phyloP scores from a whole-genome alignment of 2,329 filamentous ascomycete genomes.

The Aspergillus sp. region DNA sequence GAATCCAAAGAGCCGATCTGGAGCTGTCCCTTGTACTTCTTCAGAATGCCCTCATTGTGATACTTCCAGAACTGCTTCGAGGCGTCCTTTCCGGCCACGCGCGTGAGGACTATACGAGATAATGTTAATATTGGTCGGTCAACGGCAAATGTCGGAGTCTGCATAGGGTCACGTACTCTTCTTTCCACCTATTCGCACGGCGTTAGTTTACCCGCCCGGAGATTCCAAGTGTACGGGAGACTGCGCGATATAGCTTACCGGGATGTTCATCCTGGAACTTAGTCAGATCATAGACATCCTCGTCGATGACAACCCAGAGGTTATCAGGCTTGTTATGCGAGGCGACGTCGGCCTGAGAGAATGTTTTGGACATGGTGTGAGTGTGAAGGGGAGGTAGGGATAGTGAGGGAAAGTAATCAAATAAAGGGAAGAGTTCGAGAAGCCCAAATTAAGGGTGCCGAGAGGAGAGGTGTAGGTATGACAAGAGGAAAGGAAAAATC shows the following conservation, averaged over 20 bases:
- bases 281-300: slow-evolving; percentile 93
- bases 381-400: background rate
- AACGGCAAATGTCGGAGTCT: background rate
- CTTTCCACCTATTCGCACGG: slow-evolving; percentile 57
- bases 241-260: slow-evolving; percentile 29
- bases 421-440: background rate
- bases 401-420: background rate
- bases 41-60: slow-evolving; percentile 59
- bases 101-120: slow-evolving; percentile 53
- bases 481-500: slow-evolving; percentile 5
- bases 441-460: background rate
- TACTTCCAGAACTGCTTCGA: slow-evolving; percentile 69
- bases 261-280: slow-evolving; percentile 84
- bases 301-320: slow-evolving; percentile 87
- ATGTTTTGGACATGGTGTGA: slow-evolving; percentile 77
- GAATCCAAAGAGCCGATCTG: slow-evolving; percentile 74
- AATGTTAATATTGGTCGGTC: slow-evolving; percentile 18
- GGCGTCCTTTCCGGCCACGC: slow-evolving; percentile 65
- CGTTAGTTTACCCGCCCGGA: slow-evolving; percentile 10
- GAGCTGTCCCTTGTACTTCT: slow-evolving; percentile 61
- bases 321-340: slow-evolving; percentile 85
- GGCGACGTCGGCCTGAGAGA: slow-evolving; percentile 80
- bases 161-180: slow-evolving; percentile 54
- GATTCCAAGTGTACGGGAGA: background rate
- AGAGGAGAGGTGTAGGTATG: background rate